Evolutionary conservation across 2,329 filamentous ascomycete species (phyloP).

Genomic region (Drechslerella dactyloides): DNA sequence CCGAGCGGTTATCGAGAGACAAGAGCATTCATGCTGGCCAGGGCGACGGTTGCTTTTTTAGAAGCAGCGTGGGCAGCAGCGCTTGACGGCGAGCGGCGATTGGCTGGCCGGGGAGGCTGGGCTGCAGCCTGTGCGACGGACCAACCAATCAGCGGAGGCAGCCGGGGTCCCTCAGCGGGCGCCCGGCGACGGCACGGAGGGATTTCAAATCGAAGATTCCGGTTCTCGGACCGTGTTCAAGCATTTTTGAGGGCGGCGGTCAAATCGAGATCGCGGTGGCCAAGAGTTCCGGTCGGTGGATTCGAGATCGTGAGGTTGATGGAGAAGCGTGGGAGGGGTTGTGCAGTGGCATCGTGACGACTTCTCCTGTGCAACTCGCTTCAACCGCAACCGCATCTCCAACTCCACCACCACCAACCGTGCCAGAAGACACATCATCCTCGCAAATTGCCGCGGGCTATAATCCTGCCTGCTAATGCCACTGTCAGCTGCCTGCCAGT

Average conservation of each 20-base stretch:
- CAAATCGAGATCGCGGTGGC: not conserved
- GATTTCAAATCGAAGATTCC: constrained; percentile 18
- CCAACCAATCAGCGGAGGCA: constrained; percentile 14
- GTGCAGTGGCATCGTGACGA: not conserved
- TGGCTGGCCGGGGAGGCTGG: constrained; percentile 31
- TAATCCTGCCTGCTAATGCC: not conserved
- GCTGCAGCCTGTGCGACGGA: not conserved
- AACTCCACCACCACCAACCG: not conserved
- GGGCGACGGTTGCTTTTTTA: constrained; percentile 20
- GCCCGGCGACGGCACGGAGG: not conserved
- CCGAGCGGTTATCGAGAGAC: constrained; percentile 24
- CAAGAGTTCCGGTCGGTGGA: not conserved
- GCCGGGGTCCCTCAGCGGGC: not conserved
- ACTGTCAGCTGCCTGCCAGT: not conserved
- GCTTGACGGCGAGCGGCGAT: constrained; percentile 37
- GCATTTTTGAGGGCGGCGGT: not conserved
- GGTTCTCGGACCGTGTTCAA: constrained; percentile 7
- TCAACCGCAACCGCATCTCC: too few relatives aligned
- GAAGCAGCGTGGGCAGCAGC: constrained; percentile 11
- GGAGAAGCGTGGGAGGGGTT: not conserved
- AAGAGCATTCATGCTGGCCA: not conserved
- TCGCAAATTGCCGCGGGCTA: not conserved
- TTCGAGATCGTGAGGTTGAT: too few relatives aligned
- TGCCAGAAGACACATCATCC: not conserved
- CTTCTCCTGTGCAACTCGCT: too few relatives aligned